phyloP scores from a whole-genome alignment of 805 yeast genomes.

The Wickerhamomyces canadensis region DNA sequence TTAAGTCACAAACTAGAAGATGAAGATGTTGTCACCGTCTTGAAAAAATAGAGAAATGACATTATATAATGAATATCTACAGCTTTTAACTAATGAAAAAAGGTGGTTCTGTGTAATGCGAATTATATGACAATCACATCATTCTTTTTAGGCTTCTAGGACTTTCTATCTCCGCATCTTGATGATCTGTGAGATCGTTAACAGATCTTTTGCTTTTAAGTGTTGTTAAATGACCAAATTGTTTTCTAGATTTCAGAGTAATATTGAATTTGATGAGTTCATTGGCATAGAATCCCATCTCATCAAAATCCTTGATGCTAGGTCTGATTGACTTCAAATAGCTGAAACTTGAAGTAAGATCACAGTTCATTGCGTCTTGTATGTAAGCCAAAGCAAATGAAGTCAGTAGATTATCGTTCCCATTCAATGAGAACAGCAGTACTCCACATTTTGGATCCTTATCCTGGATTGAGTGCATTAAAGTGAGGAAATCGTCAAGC shows the following conservation, averaged over 20 bases:
- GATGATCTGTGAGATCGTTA: slow-evolving; percentile 18
- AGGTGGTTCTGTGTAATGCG: no score
- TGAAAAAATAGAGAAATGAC: slow-evolving; percentile 68
- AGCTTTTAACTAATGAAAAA: no score
- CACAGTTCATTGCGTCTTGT: slow-evolving; percentile 21
- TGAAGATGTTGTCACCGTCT: slow-evolving; percentile 95
- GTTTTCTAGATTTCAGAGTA: slow-evolving; percentile 17
- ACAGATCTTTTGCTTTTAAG: slow-evolving; percentile 21
- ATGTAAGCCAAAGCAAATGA: slow-evolving; percentile 20
- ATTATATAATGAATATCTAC: no score
- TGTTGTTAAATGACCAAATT: slow-evolving; percentile 7
- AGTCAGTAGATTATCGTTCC: slow-evolving; percentile 22
- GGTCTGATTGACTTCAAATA: slow-evolving; percentile 24
- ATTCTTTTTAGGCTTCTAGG: slow-evolving; percentile 22
- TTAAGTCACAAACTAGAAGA: slow-evolving; percentile 78
- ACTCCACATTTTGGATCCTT: slow-evolving; percentile 23
- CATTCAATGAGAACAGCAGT: slow-evolving; percentile 22
- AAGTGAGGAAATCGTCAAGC: slow-evolving; percentile 15
- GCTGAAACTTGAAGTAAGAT: slow-evolving; percentile 15
- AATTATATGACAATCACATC: slow-evolving; percentile 7
- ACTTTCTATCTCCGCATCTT: slow-evolving; percentile 19
- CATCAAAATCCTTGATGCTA: slow-evolving; percentile 18
- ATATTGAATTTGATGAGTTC: slow-evolving; percentile 20
- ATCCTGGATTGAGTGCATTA: slow-evolving; percentile 16
- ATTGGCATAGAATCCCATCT: slow-evolving; percentile 17